Evolutionary conservation across 805 yeast genomes (phyloP).

Genomic region (Cyberlindnera japonica): DNA sequence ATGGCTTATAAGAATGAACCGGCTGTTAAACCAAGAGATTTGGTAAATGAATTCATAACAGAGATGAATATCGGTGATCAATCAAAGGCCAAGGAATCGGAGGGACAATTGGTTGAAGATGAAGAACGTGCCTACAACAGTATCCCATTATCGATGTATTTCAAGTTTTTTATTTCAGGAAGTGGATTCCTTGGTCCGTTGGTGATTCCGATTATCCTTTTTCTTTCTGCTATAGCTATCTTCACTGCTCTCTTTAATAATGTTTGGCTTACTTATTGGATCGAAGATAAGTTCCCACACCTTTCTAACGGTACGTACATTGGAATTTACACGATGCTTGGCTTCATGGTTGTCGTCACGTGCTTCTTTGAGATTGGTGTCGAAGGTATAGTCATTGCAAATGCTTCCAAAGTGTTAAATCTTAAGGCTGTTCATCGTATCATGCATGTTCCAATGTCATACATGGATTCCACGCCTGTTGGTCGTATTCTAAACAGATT

Average conservation of each 20-base stretch:
- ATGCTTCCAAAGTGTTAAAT: slow-evolving; percentile 27
- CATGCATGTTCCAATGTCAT: slow-evolving; percentile 79
- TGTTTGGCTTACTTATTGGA: slow-evolving; percentile 80
- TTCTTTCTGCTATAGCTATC: slow-evolving; percentile 31
- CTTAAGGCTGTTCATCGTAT: slow-evolving; percentile 46
- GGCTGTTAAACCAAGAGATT: slow-evolving; percentile 1
- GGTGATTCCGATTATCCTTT: slow-evolving; percentile 24
- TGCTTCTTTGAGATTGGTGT: slow-evolving; percentile 30
- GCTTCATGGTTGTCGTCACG: slow-evolving; percentile 41
- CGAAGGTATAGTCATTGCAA: slow-evolving; percentile 11
- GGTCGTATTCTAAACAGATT: slow-evolving; percentile 84
- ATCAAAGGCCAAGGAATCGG: slow-evolving; percentile 12
- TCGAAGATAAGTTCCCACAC: slow-evolving; percentile 43
- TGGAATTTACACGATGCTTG: slow-evolving; percentile 42
- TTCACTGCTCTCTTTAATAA: slow-evolving; percentile 58
- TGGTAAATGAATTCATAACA: slow-evolving; percentile 1
- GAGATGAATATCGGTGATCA: background rate
- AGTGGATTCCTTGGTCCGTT: slow-evolving; percentile 37
- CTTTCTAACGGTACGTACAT: slow-evolving; percentile 39
- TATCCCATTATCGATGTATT: slow-evolving; percentile 33
- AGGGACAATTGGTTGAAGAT: slow-evolving; percentile 17
- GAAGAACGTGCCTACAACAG: slow-evolving; percentile 39
- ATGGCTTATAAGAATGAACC: slow-evolving; percentile 34
- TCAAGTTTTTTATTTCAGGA: slow-evolving; percentile 34
- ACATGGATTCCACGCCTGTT: slow-evolving; percentile 81